Evolutionary conservation across 495 filamentous ascomycete genomes (phyloP), one percentile per base, ranked within the genome.

Genomic region (Apiosordaria backusii): DNA sequence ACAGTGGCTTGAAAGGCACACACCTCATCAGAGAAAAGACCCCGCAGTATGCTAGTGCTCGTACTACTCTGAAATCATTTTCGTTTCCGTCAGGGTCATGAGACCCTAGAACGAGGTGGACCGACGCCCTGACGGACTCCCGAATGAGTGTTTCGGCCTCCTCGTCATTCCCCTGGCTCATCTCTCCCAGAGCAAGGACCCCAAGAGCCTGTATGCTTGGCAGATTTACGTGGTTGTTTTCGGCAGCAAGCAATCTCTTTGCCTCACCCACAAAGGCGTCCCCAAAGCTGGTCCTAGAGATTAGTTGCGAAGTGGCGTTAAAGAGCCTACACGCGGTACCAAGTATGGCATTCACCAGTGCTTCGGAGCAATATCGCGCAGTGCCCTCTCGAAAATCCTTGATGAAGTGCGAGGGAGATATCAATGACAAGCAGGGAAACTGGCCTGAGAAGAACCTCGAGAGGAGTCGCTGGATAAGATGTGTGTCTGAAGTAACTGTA

Each of bases 231-330:
- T 69, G 67, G 24, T 50, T 66, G 0, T 40, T 26, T 24, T 72
- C 70, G 5, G 25, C 27, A 5, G 66, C 54, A 1, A 75, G 55
- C 10, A 75, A 50, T n/a, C 64, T 62, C 35, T 65, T 73, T 19
- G 73, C 69, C 22, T 75, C 71, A 6, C 69, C 71, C 5, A 75
- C 21, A 29, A 75, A 75, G 2, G 73, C 73, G 35, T 75, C 73
- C 4, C 70, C 73, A 21, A 72, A 72, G 24, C 58, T 72, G 25
- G 74, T 59, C 24, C 65, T 63, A 21, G 73, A 74, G 10, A 72
- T 65, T 2, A 69, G 62, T 15, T 69, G 66, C 4, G 68, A 70
- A 15, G 69, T 58, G 5, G 62, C 29, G 13, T 68, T 62, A 25
- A 65, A 60, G 18, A 65, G 54, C 23, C 60, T 70, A 66, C 71